phyloP scores from a whole-genome alignment of 371 early-diverging fungal species.

The Mortierella sp. region DNA sequence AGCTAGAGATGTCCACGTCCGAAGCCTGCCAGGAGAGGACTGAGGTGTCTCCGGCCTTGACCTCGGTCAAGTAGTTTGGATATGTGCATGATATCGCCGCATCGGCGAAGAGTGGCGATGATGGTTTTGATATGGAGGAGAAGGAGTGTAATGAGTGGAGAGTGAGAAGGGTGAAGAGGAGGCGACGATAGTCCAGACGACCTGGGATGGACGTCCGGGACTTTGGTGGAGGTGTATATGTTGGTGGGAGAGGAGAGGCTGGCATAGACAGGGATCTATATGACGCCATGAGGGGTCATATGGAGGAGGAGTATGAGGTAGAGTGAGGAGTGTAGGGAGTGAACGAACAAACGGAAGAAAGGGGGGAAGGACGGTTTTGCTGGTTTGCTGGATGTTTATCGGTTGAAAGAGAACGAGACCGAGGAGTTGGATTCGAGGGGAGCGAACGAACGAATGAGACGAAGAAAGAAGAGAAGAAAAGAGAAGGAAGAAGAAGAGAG shows the following conservation, averaged over 20 bases:
- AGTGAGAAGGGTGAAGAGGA: constrained; percentile 12
- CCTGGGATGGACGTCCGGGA: neutral
- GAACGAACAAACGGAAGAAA: no score
- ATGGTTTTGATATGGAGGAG: neutral
- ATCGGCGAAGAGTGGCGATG: neutral
- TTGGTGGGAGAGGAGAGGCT: neutral
- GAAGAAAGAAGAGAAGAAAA: neutral
- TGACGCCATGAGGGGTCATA: constrained; percentile 6
- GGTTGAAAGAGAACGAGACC: neutral
- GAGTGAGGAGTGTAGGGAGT: constrained; percentile 6
- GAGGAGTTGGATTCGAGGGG: constrained; percentile 3
- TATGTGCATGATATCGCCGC: constrained; percentile 30
- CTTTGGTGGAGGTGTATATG: neutral
- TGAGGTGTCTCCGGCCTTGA: constrained; percentile 28
- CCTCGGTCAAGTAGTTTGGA: constrained; percentile 36
- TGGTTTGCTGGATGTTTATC: neutral
- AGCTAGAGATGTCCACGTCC: neutral
- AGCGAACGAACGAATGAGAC: neutral
- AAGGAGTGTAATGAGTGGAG: constrained; percentile 8
- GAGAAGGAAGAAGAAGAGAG: neutral
- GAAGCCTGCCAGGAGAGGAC: constrained; percentile 24
- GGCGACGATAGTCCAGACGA: neutral
- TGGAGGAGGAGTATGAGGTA: neutral
- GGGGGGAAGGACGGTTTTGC: neutral
- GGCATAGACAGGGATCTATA: neutral